A percentile compares a stretch with the other conserved stretches of the same genome.
These are phyloP conservation scores for Neurospora cerealis DNA, from an alignment of 495 filamentous ascomycete species.

Conservation along the genomic window DNA sequence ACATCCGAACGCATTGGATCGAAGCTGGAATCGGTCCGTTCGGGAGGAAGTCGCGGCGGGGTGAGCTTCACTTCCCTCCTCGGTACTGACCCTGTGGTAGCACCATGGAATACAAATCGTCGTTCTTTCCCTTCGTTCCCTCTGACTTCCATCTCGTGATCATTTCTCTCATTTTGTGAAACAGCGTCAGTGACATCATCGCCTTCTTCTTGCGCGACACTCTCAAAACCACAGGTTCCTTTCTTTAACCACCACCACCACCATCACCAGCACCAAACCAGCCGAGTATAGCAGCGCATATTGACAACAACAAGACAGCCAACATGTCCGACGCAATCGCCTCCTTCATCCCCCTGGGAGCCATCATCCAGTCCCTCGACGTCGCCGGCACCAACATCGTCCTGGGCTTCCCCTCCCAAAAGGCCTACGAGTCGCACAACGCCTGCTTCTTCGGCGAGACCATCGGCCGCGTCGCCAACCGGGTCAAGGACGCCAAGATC, in stretches of 20 bases:
- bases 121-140: neutral
- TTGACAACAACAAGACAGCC: neutral
- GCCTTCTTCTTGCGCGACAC: neutral
- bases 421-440: slow-evolving; percentile 65
- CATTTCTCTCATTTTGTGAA: neutral
- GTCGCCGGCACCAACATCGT: slow-evolving; percentile 77
- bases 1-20: neutral
- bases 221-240: neutral
- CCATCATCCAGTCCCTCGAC: slow-evolving; percentile 76
- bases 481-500: slow-evolving; percentile 64
- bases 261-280: neutral
- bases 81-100: neutral
- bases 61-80: neutral
- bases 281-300: neutral
- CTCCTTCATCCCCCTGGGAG: slow-evolving; percentile 74
- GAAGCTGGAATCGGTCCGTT: neutral
- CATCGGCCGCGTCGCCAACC: slow-evolving; percentile 87
- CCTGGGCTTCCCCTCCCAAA: slow-evolving; percentile 64
- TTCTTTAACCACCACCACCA: neutral
- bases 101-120: neutral
- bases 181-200: neutral
- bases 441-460: slow-evolving; percentile 79
- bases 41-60: neutral
- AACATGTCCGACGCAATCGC: slow-evolving; percentile 36
- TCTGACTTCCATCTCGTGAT: neutral